These are phyloP conservation scores for Trifolium subterraneum DNA, from an alignment of 306 rosid genomes.

Conservation along the genomic window DNA sequence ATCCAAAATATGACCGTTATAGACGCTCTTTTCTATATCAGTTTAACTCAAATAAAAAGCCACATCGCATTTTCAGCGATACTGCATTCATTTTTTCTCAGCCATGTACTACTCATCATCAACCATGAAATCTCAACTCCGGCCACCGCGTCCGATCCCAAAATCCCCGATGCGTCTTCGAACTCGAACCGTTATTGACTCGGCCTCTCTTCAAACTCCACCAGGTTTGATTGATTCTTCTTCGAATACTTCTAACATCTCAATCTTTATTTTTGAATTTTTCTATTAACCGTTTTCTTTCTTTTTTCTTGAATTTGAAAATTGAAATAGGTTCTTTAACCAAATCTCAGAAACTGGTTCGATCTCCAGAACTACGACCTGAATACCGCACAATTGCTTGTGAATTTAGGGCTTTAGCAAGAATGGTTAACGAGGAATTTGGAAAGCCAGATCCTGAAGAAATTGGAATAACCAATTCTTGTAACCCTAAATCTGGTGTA, in stretches of 20 bases:
- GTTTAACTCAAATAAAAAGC: constrained; percentile 39
- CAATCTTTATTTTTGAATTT: background rate
- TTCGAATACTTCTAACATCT: background rate
- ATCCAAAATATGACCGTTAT: constrained; percentile 63
- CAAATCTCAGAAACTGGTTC: constrained; percentile 55
- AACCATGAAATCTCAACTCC: constrained; percentile 57
- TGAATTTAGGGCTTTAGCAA: constrained; percentile 64
- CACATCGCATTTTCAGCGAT: background rate
- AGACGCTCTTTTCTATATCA: constrained; percentile 41
- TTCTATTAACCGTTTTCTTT: background rate
- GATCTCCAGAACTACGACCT: constrained; percentile 52
- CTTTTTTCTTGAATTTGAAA: background rate
- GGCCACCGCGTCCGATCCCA: constrained; percentile 79
- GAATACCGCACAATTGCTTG: constrained; percentile 77
- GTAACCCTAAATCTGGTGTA: constrained; percentile 12
- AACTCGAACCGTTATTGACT: constrained; percentile 46
- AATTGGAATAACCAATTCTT: background rate
- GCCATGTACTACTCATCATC: constrained; percentile 44
- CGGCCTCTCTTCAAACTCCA: constrained; percentile 64
- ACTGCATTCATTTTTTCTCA: background rate
- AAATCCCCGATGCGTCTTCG: constrained; percentile 69
- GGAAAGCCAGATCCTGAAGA: constrained; percentile 40
- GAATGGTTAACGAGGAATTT: constrained; percentile 62
- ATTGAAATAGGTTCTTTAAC: constrained; percentile 63
- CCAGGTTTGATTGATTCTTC: constrained; percentile 48